Base-by-base conservation (phyloP, 768 basidiomycete species). In the Pholiota microspora region DNA sequence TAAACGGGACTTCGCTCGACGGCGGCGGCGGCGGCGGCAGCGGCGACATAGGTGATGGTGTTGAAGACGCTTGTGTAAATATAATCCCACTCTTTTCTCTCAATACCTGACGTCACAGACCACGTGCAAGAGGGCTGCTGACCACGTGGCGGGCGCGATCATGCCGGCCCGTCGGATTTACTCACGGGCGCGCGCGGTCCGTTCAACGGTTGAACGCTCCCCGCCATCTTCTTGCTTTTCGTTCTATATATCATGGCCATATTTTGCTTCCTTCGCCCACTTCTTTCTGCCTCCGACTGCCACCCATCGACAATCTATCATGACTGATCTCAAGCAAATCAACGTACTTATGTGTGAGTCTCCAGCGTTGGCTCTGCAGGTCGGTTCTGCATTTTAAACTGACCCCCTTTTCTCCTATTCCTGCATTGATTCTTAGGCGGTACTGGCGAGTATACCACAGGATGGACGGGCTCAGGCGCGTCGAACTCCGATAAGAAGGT, bases 401-500 rank as follows among this genome's bases (percentile, higher is more conserved):
- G 18, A 38, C 24, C 45, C 54, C 31, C n/a, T 50, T 15, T 49
- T 40, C 25, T 24, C 3, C 18, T 12, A 12, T 34, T 24, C 47
- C n/a, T n/a, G n/a, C n/a, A n/a, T n/a, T n/a, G n/a, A 21, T 15
- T 28, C 45, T 29, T 40, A 59, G 54, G 57, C 53, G 59, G 55
- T 21, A 59, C 76, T 84, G 90, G 91, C 38, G 92, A 95, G 75
- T 96, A 96, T 68, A 96, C 94, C 58, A 96, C 94, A 49, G 94
- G 94, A 67, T 96, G 91, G 90, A 93, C 91, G 8, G 85, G 84
- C 10, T 83, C 88, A 32, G 94, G 94, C n/a, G 92, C 90, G 38
- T 95, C 93, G 13, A 92, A 86, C 65, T 95, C 93, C 4, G 94
- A 96, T 74, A 96, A 96, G 74, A 97, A 94, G 80, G 92, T 89